Conservation (phyloP, 768 basidiomycete genomes). For the Lentinula sp. region DNA sequence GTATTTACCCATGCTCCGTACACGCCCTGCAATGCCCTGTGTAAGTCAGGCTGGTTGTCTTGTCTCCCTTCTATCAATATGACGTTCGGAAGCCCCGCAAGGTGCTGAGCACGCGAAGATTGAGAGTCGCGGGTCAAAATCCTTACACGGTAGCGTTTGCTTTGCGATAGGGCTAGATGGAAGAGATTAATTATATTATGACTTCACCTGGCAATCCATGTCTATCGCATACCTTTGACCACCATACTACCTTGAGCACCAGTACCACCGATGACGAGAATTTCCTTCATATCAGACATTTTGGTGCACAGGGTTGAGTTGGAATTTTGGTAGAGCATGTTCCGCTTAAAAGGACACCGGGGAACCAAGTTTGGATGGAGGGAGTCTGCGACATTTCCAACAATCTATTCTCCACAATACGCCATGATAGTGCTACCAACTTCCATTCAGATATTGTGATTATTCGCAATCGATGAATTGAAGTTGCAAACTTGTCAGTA, state of each 20-base stretch:
- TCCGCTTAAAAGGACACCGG: no score
- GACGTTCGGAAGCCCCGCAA: background rate
- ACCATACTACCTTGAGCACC: background rate
- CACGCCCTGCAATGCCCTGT: background rate
- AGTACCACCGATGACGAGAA: background rate
- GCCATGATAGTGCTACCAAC: no score
- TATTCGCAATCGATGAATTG: no score
- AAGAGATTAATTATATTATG: no score
- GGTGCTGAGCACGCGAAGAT: background rate
- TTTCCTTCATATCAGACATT: background rate
- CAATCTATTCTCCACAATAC: no score
- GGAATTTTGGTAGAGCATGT: no score
- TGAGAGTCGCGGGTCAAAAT: background rate
- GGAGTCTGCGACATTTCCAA: no score
- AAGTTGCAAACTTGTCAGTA: no score
- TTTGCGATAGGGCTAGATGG: background rate
- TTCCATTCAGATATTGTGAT: no score
- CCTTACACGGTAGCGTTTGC: background rate
- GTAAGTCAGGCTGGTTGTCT: background rate
- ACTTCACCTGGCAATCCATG: no score
- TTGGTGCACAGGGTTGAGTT: background rate
- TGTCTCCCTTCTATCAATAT: background rate
- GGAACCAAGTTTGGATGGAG: no score
- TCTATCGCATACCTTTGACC: background rate
- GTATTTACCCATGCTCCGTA: slow-evolving; percentile 34